Conservation (phyloP, 225 moss, liverwort and hornwort species). For the Marchantia paleacea region DNA sequence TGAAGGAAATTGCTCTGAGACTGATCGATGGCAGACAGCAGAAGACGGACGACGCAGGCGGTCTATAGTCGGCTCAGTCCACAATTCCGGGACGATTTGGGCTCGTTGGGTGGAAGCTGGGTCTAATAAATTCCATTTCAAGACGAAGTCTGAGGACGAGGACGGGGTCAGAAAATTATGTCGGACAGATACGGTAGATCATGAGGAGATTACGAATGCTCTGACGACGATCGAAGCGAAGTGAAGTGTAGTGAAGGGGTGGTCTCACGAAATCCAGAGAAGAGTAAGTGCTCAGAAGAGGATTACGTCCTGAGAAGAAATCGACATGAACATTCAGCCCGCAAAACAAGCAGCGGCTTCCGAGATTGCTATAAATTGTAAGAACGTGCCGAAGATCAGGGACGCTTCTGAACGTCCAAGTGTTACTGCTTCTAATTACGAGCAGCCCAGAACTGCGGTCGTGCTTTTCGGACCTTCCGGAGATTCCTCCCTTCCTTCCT, state of each 20-base stretch:
- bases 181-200: neutral
- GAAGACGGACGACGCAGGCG: neutral
- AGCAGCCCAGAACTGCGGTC: neutral
- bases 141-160: neutral
- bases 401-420: neutral
- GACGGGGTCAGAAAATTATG: neutral
- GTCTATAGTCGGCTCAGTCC: too few species aligned
- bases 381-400: slow-evolving; percentile 10
- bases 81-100: too few species aligned
- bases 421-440: slow-evolving; percentile 14
- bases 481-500: slow-evolving; percentile 1
- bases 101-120: too few species aligned
- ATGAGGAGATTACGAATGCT: slow-evolving; percentile 1
- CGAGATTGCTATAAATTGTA: neutral
- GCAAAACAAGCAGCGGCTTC: slow-evolving; percentile 7
- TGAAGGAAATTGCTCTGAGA: neutral
- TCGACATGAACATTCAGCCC: slow-evolving; percentile 11
- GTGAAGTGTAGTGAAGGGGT: too few species aligned
- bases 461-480: slow-evolving; percentile 9
- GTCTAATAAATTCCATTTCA: too few species aligned
- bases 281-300: neutral
- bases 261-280: slow-evolving; percentile 12
- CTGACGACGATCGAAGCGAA: neutral
- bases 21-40: neutral
- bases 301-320: slow-evolving; percentile 14